A percentile compares a stretch with the other conserved stretches of the same genome.
Evolutionary conservation across 73 alveolate genomes (phyloP).

Genomic region (Tetrahymena thermophila): DNA sequence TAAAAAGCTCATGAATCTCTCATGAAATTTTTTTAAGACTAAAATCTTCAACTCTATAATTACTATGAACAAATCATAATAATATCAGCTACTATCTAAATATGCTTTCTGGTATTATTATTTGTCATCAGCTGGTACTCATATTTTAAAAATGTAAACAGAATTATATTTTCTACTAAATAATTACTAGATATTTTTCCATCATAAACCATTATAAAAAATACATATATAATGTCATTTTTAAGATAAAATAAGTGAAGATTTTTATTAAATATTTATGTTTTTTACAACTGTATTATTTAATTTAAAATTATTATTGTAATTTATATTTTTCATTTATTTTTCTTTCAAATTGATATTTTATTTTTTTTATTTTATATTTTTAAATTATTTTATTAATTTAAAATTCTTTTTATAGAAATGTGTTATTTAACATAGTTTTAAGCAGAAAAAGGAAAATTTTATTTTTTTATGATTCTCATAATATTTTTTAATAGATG

Average conservation of each 20-base stretch:
- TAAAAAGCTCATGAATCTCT: neutral
- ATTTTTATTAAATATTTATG: too few species aligned
- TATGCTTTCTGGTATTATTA: neutral
- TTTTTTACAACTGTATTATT: too few species aligned
- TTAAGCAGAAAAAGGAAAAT: too few species aligned
- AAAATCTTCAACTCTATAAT: neutral
- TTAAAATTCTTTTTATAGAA: too few species aligned
- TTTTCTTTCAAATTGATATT: too few species aligned
- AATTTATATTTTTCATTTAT: too few species aligned
- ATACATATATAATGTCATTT: neutral
- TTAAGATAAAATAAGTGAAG: neutral
- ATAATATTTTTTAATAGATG: too few species aligned
- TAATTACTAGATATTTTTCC: neutral
- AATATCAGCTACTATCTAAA: neutral
- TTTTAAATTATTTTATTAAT: too few species aligned
- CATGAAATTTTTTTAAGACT: neutral
- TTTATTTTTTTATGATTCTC: too few species aligned
- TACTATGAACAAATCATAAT: neutral
- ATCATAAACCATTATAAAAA: neutral
- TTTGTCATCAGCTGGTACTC: neutral
- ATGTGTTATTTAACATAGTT: too few species aligned
- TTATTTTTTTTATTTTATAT: too few species aligned
- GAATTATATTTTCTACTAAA: neutral
- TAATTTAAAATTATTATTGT: too few species aligned
- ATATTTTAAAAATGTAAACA: neutral